Conservation (phyloP, 345 rosid species). For the Ailanthus altissimus region DNA sequence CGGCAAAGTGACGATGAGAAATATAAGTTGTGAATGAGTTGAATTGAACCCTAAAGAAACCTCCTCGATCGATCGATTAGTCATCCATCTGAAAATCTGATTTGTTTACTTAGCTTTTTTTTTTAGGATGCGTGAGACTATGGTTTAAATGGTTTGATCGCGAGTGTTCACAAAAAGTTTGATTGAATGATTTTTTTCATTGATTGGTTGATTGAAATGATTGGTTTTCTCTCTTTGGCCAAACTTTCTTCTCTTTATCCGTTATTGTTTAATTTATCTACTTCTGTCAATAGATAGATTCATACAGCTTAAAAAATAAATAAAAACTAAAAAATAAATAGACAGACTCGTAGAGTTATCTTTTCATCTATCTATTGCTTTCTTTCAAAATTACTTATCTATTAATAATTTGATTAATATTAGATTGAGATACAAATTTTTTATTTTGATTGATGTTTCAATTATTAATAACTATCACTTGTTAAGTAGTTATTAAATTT, state of each 20-base stretch:
- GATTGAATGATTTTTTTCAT: background rate
- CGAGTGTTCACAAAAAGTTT: background rate
- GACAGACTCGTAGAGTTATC: no score
- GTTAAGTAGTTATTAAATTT: no score
- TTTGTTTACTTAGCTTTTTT: background rate
- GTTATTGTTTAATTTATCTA: background rate
- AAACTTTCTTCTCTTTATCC: background rate
- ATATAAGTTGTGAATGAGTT: background rate
- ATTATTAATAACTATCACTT: no score
- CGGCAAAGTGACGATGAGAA: constrained; percentile 1
- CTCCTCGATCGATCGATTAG: background rate
- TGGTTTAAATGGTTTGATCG: constrained; percentile 11
- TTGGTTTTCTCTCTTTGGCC: background rate
- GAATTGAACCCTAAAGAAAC: background rate
- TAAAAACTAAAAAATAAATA: no score
- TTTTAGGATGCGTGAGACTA: background rate
- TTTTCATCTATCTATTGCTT: no score
- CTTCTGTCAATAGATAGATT: no score
- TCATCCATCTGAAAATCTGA: background rate
- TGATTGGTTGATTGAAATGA: constrained; percentile 13
- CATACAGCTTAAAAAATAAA: no score
- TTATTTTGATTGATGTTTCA: no score
- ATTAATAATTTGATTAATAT: no score
- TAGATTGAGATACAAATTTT: no score
- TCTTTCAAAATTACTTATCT: no score